phyloP scores from a whole-genome alignment of 306 rosid species.

The Rosa lucieae region DNA sequence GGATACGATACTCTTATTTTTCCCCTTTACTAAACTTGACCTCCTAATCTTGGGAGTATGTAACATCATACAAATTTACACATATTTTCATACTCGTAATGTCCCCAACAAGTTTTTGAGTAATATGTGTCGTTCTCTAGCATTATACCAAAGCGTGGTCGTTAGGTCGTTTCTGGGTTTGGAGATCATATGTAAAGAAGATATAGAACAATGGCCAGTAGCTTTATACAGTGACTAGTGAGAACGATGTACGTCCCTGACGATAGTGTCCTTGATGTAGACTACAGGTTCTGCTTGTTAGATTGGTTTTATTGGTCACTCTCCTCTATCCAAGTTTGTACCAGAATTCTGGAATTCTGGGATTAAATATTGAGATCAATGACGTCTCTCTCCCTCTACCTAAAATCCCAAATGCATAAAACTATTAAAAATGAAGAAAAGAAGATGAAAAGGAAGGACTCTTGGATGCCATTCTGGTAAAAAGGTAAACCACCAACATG shows the following conservation, averaged over 20 bases:
- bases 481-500: slow-evolving; percentile 48
- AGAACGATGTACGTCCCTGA: not conserved
- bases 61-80: too few species aligned
- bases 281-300: not conserved
- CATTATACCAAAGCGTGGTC: too few species aligned
- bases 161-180: too few species aligned
- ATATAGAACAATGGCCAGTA: not conserved
- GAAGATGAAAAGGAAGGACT: slow-evolving; percentile 22
- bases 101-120: not conserved
- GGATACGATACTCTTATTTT: too few species aligned
- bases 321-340: not conserved
- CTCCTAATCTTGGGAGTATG: too few species aligned
- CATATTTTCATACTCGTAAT: too few species aligned
- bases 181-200: not conserved
- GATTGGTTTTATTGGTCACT: not conserved
- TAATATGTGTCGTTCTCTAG: not conserved
- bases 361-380: not conserved
- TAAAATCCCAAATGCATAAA: not conserved
- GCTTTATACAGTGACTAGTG: not conserved
- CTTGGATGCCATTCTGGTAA: slow-evolving; percentile 36
- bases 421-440: too few species aligned
- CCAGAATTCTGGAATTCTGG: not conserved
- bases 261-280: not conserved
- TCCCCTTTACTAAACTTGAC: too few species aligned
- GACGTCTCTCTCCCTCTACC: not conserved